Evolutionary conservation across 352 stramenopile species (phyloP).

Genomic region (Phytophthora constricta): DNA sequence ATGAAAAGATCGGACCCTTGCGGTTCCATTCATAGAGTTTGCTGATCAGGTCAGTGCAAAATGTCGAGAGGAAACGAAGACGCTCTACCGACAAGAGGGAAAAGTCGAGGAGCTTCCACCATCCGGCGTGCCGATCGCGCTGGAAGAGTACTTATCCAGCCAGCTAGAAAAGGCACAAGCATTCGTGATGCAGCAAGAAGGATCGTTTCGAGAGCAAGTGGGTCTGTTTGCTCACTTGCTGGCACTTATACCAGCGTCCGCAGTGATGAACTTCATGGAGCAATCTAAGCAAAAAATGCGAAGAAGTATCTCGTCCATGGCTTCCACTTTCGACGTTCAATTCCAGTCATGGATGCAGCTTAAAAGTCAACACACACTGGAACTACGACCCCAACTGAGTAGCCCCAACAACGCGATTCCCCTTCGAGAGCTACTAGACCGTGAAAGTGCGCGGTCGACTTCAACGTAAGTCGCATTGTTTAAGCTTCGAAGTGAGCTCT

Average conservation of each 20-base stretch:
- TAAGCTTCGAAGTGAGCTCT: constrained; percentile 35
- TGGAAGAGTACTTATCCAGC: constrained; percentile 76
- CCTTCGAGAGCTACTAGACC: constrained; percentile 59
- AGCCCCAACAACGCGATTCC: constrained; percentile 68
- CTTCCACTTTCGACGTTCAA: constrained; percentile 38
- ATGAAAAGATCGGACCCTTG: constrained; percentile 41
- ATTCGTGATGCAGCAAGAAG: constrained; percentile 65
- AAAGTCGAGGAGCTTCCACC: constrained; percentile 72
- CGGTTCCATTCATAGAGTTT: constrained; percentile 55
- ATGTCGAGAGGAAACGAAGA: constrained; percentile 64
- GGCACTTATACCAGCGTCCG: constrained; percentile 50
- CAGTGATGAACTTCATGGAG: constrained; percentile 46
- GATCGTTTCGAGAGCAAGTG: constrained; percentile 65
- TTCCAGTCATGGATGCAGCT: constrained; percentile 49
- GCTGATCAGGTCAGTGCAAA: constrained; percentile 59
- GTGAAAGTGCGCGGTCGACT: constrained; percentile 53
- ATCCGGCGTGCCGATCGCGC: constrained; percentile 63
- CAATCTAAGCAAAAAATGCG: constrained; percentile 33
- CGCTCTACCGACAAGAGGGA: constrained; percentile 64
- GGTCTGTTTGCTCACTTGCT: constrained; percentile 66
- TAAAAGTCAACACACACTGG: constrained; percentile 55
- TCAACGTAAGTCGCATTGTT: constrained; percentile 40
- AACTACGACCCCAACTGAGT: constrained; percentile 76
- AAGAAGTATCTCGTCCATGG: constrained; percentile 15
- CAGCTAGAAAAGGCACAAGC: constrained; percentile 63